Evolutionary conservation across 768 basidiomycete genomes (phyloP), one percentile per base, ranked within the genome.

Genomic region (Gloeophyllum trabeum): DNA sequence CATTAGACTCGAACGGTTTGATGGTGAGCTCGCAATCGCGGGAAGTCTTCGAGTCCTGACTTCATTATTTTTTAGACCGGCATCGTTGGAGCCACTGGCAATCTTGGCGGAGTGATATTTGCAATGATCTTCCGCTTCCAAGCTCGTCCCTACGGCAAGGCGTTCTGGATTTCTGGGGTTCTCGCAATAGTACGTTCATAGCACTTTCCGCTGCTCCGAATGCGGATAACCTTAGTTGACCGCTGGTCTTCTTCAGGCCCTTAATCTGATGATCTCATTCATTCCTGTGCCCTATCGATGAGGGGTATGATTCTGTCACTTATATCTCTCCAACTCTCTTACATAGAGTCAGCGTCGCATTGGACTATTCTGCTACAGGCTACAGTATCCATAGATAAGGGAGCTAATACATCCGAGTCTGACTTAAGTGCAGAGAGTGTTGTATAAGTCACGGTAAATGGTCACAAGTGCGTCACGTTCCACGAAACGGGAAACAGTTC

Each of bases 41-140:
- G 41, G 6, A 22, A n/a, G n/a, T n/a, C n/a, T n/a, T n/a, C n/a
- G n/a, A n/a, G n/a, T n/a, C n/a, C n/a, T n/a, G n/a, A n/a, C n/a
- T n/a, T n/a, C n/a, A n/a, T n/a, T n/a, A 34, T 40, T 1, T 28
- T 10, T 34, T 34, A 48, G 47, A 62, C 49, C 42, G 69, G 57
- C 34, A 59, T 63, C 40, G 71, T 68, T 25, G 64, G 71, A 13
- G 54, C 49, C 2, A 50, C 60, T 43, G 67, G 63, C 40, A 56
- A 59, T 57, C 14, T 70, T 39, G 69, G 75, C 3, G 75, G 75
- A 3, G 57, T 75, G 36, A 46, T 69, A 20, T 74, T 66, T 26
- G 69, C 71, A 1, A 47, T 75, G 0, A 51, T 76, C 16, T 73
- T 70, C 42, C 61, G 73, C 12, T 70, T 69, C 53, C 66, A 66